These are phyloP conservation scores for Backusella tarrabulga DNA, from an alignment of 192 early-diverging fungal genomes.

Conservation along the genomic window DNA sequence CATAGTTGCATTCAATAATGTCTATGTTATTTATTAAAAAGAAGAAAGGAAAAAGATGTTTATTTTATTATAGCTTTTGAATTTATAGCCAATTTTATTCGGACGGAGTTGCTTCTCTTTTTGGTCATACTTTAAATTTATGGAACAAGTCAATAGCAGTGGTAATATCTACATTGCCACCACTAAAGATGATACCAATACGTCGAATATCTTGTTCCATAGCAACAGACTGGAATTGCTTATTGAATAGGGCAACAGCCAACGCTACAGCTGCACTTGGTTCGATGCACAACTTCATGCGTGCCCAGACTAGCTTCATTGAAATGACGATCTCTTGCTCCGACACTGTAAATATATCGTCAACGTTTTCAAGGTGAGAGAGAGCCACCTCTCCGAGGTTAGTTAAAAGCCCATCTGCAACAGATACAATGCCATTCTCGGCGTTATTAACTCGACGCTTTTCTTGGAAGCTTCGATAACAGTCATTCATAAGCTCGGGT, in stretches of 20 bases:
- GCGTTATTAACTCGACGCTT: conserved; percentile 8
- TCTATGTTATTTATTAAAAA: neutral
- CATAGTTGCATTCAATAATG: conserved; percentile 1
- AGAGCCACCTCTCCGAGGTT: conserved; percentile 42
- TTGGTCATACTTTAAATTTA: conserved; percentile 1
- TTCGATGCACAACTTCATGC: conserved; percentile 53
- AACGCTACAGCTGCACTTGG: conserved; percentile 50
- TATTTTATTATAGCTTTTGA: neutral
- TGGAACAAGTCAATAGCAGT: conserved; percentile 18
- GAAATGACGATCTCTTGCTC: conserved; percentile 51
- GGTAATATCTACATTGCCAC: conserved; percentile 52
- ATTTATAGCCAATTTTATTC: neutral
- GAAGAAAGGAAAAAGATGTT: neutral
- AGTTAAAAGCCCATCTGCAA: conserved; percentile 55
- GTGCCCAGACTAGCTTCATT: conserved; percentile 46
- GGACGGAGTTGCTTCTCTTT: neutral
- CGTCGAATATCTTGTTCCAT: conserved; percentile 31
- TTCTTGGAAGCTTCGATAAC: conserved; percentile 27
- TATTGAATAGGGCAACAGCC: conserved; percentile 46
- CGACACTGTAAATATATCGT: conserved; percentile 51
- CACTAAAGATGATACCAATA: conserved; percentile 49
- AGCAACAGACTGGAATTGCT: conserved; percentile 25
- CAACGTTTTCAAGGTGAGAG: conserved; percentile 48
- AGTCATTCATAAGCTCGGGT: conserved; percentile 42
- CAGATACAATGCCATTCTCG: conserved; percentile 18